These are phyloP conservation scores for Chaetomium sp. DNA, from an alignment of 2,329 filamentous ascomycete genomes.

Conservation along the genomic window DNA sequence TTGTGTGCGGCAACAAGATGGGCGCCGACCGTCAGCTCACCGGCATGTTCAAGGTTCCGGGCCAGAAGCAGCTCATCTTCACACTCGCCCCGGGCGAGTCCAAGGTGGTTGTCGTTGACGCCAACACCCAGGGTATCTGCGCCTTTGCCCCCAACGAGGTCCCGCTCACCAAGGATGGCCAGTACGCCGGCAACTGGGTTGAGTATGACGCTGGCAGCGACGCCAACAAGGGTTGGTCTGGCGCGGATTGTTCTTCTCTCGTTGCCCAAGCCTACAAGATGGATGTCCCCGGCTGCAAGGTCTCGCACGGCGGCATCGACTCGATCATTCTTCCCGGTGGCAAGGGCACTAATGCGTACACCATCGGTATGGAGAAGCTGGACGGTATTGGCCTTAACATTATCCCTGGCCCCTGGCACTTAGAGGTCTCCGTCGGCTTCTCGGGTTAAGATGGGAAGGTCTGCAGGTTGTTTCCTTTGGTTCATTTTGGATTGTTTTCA, in stretches of 20 bases:
- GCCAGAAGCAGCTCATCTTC: conserved; percentile 36
- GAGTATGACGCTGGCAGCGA: conserved; percentile 44
- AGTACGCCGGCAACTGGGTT: conserved; percentile 41
- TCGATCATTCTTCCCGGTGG: conserved; percentile 30
- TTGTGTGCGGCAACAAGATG: conserved; percentile 49
- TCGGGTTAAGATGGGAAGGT: conserved; percentile 1
- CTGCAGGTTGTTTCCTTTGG: neutral
- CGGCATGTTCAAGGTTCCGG: conserved; percentile 37
- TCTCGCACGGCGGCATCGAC: conserved; percentile 34
- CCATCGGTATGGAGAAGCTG: conserved; percentile 27
- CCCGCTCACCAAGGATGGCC: conserved; percentile 33
- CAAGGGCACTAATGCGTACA: conserved; percentile 30
- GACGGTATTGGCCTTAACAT: conserved; percentile 34
- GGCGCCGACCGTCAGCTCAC: conserved; percentile 38
- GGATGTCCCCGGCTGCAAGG: conserved; percentile 31
- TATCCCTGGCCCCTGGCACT: conserved; percentile 15
- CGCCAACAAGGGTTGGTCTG: conserved; percentile 43
- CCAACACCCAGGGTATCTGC: conserved; percentile 43
- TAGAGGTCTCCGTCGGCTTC: conserved; percentile 24
- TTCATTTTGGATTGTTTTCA: neutral
- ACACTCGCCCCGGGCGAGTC: conserved; percentile 32
- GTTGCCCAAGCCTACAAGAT: conserved; percentile 35
- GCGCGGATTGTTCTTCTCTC: conserved; percentile 45
- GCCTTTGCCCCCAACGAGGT: conserved; percentile 34
- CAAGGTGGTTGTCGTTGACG: conserved; percentile 39